Base-by-base conservation (phyloP, 169 alveolate species). In the Plasmodium malariae region DNA sequence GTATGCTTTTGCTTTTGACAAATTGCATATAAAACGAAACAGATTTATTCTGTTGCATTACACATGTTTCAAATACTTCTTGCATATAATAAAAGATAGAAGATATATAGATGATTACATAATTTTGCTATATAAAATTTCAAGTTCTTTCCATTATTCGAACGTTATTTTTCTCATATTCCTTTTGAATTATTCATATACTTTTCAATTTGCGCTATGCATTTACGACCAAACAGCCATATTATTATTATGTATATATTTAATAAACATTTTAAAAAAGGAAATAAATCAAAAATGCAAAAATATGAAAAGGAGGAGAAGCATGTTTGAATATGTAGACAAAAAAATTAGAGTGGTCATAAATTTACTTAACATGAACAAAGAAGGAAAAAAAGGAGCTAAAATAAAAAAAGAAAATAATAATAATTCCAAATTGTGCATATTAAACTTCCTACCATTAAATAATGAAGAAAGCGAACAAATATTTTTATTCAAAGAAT, bases 151-250 rank as follows among this genome's bases (percentile, higher is more conserved):
- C 45, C 26, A 30, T 45, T 74, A 74, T 40, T 74, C 88, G 2
- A 74, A 40, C 9, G 74, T 74, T 40, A 59, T 74, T 43, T 74
- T 74, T 68, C 70, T 74, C 21, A 24, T 49, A 17, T 74, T 74
- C 28, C 88, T 74, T 74, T 62, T 74, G 67, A 74, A 74, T 68
- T 74, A 74, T 54, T 74, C 88, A 2, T 74, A 59, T 36, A 40
- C 74, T 9, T 59, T 36, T 21, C 88, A 74, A 60, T 74, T 67
- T 12, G 37, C 26, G 11, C 28, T 74, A 60, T 40, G 88, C 26
- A 68, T 74, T 34, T 74, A 36, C 34, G 88, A 74, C 12, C 88
- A 74, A 54, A 43, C 36, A 11, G 14, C 62, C 34, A 74, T 74
- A 40, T 45, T 74, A 48, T 36, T 74, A 2, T 34, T 74, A 24